Percentiles rank a stretch among this genome's conserved stretches.
Conservation (phyloP, 164 flowering plant genomes). For the Liriodendron chinense region DNA sequence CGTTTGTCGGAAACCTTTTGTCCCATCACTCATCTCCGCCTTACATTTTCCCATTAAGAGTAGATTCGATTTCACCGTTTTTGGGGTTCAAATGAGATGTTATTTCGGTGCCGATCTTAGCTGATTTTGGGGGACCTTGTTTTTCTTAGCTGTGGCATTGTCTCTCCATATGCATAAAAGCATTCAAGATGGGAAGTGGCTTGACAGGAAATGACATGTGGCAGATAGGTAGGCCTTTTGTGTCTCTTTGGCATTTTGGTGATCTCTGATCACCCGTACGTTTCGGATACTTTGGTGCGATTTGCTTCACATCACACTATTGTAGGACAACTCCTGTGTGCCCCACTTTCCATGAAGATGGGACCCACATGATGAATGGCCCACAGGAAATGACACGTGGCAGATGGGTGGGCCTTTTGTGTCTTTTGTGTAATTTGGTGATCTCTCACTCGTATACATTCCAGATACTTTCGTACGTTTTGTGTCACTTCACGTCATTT, state of each 20-base stretch:
- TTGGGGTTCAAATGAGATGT: slow-evolving; percentile 2
- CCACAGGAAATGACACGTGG: too few species aligned
- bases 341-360: too few species aligned
- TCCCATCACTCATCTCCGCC: neutral
- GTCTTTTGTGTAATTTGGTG: too few species aligned
- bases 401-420: too few species aligned
- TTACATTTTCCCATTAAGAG: neutral
- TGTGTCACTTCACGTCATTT: too few species aligned
- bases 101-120: neutral
- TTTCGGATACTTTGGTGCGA: neutral
- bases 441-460: too few species aligned
- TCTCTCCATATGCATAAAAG: neutral
- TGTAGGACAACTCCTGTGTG: neutral
- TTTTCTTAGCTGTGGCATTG: neutral
- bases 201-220: neutral
- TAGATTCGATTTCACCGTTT: neutral
- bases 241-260: neutral
- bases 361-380: too few species aligned
- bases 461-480: too few species aligned
- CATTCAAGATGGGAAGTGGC: neutral
- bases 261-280: neutral
- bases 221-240: neutral
- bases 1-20: neutral
- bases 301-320: too few species aligned
- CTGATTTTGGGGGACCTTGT: neutral